Percentiles rank a stretch among this genome's conserved stretches.
These are phyloP conservation scores for Homolaphlyctis polyrhiza DNA, from an alignment of 371 early-diverging fungal species.

Conservation along the genomic window DNA sequence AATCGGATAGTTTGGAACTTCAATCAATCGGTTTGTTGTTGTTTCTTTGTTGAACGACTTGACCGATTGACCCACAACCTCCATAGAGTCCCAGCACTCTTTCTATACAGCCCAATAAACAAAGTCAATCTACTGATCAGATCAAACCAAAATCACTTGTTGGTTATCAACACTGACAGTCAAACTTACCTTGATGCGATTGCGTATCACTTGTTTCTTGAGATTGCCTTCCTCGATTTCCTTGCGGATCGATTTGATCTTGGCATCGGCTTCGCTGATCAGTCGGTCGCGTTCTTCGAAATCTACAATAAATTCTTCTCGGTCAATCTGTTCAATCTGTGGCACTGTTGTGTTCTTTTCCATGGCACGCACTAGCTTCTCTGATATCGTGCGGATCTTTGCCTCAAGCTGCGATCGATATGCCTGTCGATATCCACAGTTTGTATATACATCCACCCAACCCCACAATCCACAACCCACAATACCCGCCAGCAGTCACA, in stretches of 20 bases:
- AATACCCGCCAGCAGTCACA: too few species aligned
- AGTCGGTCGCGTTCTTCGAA: constrained; percentile 38
- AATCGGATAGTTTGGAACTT: constrained; percentile 39
- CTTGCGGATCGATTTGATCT: constrained; percentile 18
- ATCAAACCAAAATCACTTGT: neutral
- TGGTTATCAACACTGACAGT: neutral
- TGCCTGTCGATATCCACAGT: neutral
- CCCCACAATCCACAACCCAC: too few species aligned
- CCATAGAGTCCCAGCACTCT: constrained; percentile 56
- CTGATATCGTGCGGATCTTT: neutral
- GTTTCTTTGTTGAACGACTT: constrained; percentile 37
- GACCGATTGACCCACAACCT: constrained; percentile 38
- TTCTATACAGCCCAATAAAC: constrained; percentile 9
- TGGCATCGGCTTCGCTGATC: constrained; percentile 22
- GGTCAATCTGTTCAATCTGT: constrained; percentile 27
- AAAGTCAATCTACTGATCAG: neutral
- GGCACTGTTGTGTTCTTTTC: constrained; percentile 34
- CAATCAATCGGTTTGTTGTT: constrained; percentile 21
- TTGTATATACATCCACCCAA: too few species aligned
- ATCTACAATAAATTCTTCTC: constrained; percentile 43
- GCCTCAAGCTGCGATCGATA: neutral
- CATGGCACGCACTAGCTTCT: constrained; percentile 13
- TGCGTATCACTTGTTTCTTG: constrained; percentile 33
- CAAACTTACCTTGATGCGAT: constrained; percentile 33
- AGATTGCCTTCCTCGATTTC: constrained; percentile 35